Evolutionary conservation across 1,284 basidiomycete genomes (phyloP).

Genomic region (Apiotrichum akiyoshidainum): DNA sequence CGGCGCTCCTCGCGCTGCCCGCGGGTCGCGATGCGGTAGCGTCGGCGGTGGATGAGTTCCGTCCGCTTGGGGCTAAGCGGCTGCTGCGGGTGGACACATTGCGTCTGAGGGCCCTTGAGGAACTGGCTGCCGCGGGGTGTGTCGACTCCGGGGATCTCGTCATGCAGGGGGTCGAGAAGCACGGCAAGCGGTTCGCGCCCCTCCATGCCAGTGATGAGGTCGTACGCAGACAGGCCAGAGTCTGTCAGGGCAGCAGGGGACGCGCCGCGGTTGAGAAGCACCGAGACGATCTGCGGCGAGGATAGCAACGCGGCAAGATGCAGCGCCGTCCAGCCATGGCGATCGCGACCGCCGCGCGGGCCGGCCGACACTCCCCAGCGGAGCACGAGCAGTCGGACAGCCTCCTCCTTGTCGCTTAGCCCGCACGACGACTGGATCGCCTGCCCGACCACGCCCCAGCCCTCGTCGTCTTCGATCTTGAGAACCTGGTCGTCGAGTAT

Average conservation of each 20-base stretch:
- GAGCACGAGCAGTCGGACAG: conserved; percentile 71
- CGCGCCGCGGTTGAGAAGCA: conserved; percentile 86
- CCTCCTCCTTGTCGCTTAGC: conserved; percentile 74
- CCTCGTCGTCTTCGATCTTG: conserved; percentile 70
- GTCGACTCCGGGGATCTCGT: not conserved
- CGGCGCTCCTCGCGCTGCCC: conserved; percentile 54
- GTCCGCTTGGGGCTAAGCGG: conserved; percentile 21
- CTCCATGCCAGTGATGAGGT: conserved; percentile 74
- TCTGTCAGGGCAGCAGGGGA: conserved; percentile 71
- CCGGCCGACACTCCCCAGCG: conserved; percentile 60
- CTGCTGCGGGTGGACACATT: not conserved
- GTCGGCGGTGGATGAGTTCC: conserved; percentile 53
- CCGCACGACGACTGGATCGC: conserved; percentile 76
- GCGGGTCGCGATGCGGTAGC: conserved; percentile 63
- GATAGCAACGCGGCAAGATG: conserved; percentile 87
- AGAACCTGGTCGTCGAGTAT: conserved; percentile 36
- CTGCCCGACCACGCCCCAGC: conserved; percentile 70
- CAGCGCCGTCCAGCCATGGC: conserved; percentile 91
- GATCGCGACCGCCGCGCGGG: conserved; percentile 30
- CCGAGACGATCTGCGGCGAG: conserved; percentile 84
- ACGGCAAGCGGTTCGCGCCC: conserved; percentile 75
- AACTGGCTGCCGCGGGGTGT: conserved; percentile 7
- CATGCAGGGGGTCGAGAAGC: conserved; percentile 57
- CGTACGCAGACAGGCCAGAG: conserved; percentile 74
- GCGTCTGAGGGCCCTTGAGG: conserved; percentile 14